Evolutionary conservation across 2,329 filamentous ascomycete species (phyloP).

Genomic region (Apiospora sp.): DNA sequence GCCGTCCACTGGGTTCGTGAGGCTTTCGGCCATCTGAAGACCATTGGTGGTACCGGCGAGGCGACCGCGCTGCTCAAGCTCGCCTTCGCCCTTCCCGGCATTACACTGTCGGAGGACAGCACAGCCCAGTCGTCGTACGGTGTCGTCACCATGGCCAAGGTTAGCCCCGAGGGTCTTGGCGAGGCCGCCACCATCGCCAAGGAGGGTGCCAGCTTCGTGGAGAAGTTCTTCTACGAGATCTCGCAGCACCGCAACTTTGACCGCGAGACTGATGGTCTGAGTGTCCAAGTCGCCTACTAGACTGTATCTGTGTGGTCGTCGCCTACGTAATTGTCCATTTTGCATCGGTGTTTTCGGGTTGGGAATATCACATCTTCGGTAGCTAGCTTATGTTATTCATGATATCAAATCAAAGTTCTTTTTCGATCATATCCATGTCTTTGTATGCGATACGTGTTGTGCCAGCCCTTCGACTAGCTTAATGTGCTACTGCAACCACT

Average conservation of each 20-base stretch:
- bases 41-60: conserved; percentile 79
- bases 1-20: conserved; percentile 81
- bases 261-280: conserved; percentile 76
- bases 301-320: background rate
- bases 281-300: conserved; percentile 73
- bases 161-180: conserved; percentile 63
- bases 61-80: conserved; percentile 68
- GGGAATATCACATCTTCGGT: background rate
- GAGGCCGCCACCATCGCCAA: conserved; percentile 71
- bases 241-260: conserved; percentile 77
- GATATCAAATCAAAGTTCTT: background rate
- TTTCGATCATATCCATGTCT: background rate
- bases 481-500: background rate
- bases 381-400: conserved; percentile 1
- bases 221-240: conserved; percentile 74
- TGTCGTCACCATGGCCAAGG: conserved; percentile 71
- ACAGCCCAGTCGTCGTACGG: conserved; percentile 75
- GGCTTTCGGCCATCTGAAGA: conserved; percentile 82
- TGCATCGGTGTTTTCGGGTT: background rate
- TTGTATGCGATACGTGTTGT: too few species aligned
- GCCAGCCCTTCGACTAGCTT: background rate
- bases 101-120: conserved; percentile 52
- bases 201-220: conserved; percentile 73
- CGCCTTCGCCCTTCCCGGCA: conserved; percentile 52
- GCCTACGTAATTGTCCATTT: background rate